Evolutionary conservation across 495 filamentous ascomycete species (phyloP), one percentile per base, ranked within the genome.

Genomic region (Penicillium lagena): DNA sequence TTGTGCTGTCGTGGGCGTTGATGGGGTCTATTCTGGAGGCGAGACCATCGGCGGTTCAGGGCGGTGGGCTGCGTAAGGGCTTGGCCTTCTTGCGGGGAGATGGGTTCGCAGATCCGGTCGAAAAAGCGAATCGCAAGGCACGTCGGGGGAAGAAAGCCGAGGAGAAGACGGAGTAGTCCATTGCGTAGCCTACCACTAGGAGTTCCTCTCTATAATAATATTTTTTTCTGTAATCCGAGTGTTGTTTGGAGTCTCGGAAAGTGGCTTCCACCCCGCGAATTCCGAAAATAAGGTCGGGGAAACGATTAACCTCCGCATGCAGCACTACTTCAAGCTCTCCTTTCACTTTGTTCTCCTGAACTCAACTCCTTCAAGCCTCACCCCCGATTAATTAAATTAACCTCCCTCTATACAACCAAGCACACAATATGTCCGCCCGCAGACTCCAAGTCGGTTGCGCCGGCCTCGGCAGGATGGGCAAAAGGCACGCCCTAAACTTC

Each of bases 11-110:
- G 27, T 73, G 95, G 71, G 85, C 85, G 38, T 50, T 91, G 22
- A 76, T 94, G 38, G 87, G 88, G 28, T 76, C 78, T 14, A 80
- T 95, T 27, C 90, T 89, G 57, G 89, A 95, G 63, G 64, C 69
- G 9, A 75, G 85, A 43, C 81, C 81, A 2, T 68, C 63, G 30
- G 82, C 86, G 7, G 72, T 96, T 4, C 77, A 76, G 35, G 85
- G 87, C 27, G 73, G 68, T 1, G 67, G 73, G 13, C 69, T 89
- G 39, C 77, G 89, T 48, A 95, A 85, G 67, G 82, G 75, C 0
- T 59, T 97, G 30, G 79, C 80, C 27, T 83, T 82, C 74, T 58
- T 90, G 47, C 78, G 86, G 43, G 91, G 91, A 0, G 80, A 87
- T 49, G 81, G 81, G 12, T 79, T 76, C 51, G 62, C 63, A 15